Evolutionary conservation across 2,329 filamentous ascomycete genomes (phyloP).

Genomic region (Pezicula neosporulosa): DNA sequence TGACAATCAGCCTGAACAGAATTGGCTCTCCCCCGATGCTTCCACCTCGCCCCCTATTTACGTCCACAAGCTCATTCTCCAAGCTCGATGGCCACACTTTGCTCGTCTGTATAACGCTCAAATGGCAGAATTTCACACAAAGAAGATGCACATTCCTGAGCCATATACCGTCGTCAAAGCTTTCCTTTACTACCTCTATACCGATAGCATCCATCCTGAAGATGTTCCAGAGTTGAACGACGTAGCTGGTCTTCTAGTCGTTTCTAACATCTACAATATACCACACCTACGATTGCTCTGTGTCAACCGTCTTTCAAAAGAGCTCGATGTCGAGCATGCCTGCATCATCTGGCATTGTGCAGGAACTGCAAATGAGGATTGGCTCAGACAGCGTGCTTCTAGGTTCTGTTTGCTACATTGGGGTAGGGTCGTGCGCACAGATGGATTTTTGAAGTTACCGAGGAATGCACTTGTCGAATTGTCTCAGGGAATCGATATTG

Average conservation of each 20-base stretch:
- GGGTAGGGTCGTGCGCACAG: constrained; percentile 88
- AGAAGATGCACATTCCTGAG: constrained; percentile 96
- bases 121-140: constrained; percentile 96
- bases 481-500: constrained; percentile 88
- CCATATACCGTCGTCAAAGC: constrained; percentile 91
- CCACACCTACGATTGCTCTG: constrained; percentile 87
- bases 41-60: constrained; percentile 81
- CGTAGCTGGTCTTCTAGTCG: constrained; percentile 90
- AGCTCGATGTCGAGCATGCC: constrained; percentile 91
- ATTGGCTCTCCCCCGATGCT: constrained; percentile 58
- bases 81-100: constrained; percentile 96
- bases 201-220: constrained; percentile 73
- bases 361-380: constrained; percentile 84
- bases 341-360: constrained; percentile 97
- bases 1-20: constrained; percentile 34
- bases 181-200: constrained; percentile 95
- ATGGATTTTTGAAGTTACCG: constrained; percentile 79
- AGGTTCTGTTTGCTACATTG: constrained; percentile 89
- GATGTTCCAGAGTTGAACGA: constrained; percentile 68
- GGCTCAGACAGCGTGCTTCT: constrained; percentile 85
- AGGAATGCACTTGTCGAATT: constrained; percentile 81
- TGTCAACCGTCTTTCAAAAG: constrained; percentile 83
- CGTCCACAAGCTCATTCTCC: constrained; percentile 90
- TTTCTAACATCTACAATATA: constrained; percentile 98
- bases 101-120: constrained; percentile 85